These are phyloP conservation scores for Pseudevernia furfuracea DNA, from an alignment of 495 filamentous ascomycete genomes.

Conservation along the genomic window DNA sequence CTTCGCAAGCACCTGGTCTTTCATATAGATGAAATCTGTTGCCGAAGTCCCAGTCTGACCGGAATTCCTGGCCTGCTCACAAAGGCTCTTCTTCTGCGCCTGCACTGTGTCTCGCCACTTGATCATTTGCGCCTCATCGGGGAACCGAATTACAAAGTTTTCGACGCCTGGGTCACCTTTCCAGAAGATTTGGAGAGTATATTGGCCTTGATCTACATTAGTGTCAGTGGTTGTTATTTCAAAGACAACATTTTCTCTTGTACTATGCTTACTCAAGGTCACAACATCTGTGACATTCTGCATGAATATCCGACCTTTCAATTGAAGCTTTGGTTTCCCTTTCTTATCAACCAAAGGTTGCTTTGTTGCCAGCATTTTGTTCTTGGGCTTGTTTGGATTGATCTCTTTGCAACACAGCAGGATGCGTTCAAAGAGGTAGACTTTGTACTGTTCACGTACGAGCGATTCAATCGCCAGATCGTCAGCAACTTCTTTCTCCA, in stretches of 20 bases:
- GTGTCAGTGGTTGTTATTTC: slow-evolving; percentile 30
- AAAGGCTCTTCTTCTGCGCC: slow-evolving; percentile 39
- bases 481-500: slow-evolving; percentile 28
- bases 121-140: slow-evolving; percentile 82
- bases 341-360: slow-evolving; percentile 66
- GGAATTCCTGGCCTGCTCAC: slow-evolving; percentile 40
- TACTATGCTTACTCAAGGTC: slow-evolving; percentile 49
- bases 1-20: slow-evolving; percentile 50
- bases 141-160: slow-evolving; percentile 89
- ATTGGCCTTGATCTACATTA: slow-evolving; percentile 4
- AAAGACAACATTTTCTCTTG: neutral
- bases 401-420: slow-evolving; percentile 96
- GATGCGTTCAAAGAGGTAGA: slow-evolving; percentile 93
- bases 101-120: slow-evolving; percentile 69
- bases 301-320: slow-evolving; percentile 98
- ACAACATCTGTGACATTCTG: slow-evolving; percentile 94
- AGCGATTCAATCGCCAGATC: slow-evolving; percentile 23
- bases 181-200: slow-evolving; percentile 93
- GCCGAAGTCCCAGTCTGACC: slow-evolving; percentile 52
- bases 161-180: slow-evolving; percentile 94
- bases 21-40: slow-evolving; percentile 77
- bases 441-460: slow-evolving; percentile 65
- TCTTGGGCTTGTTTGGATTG: slow-evolving; percentile 75
- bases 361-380: slow-evolving; percentile 57
- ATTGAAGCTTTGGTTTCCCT: slow-evolving; percentile 71